Percentiles rank a stretch among this genome's conserved stretches.
Conservation (phyloP, 257 asterid species). For the Solanum gracilifrons region DNA sequence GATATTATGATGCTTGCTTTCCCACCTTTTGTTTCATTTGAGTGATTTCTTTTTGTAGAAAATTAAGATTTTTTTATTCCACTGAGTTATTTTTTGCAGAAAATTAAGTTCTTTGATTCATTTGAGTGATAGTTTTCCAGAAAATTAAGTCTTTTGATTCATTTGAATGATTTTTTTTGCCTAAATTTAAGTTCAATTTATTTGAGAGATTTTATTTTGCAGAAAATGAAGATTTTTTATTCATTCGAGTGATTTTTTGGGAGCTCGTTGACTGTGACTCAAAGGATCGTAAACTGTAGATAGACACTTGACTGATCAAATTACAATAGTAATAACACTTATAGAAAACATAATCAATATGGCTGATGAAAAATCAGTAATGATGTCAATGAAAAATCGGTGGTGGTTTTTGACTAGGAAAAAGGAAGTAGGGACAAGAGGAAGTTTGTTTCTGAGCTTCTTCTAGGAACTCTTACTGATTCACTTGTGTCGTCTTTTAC, state of each 20-base stretch:
- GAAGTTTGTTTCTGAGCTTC: conserved; percentile 35
- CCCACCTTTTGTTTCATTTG: neutral
- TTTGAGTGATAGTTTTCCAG: neutral
- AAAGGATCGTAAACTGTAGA: neutral
- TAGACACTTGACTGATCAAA: neutral
- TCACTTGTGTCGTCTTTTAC: conserved; percentile 22
- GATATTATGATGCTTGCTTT: neutral
- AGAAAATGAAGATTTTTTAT: too few species aligned
- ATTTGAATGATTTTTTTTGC: neutral
- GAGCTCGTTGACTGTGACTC: too few species aligned
- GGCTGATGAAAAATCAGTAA: conserved; percentile 20
- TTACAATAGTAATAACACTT: neutral
- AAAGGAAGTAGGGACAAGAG: conserved; percentile 56
- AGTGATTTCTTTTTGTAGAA: neutral
- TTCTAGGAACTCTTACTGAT: conserved; percentile 12
- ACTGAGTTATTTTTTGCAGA: neutral
- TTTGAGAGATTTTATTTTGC: neutral
- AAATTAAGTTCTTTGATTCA: neutral
- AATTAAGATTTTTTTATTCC: too few species aligned
- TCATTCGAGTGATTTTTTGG: neutral
- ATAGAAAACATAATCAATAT: conserved; percentile 3
- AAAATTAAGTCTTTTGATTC: too few species aligned
- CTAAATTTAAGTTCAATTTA: too few species aligned
- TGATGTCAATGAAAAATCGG: conserved; percentile 13
- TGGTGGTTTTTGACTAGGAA: conserved; percentile 10